phyloP scores from a whole-genome alignment of 805 yeast genomes.

The Danielia reshetovae region DNA sequence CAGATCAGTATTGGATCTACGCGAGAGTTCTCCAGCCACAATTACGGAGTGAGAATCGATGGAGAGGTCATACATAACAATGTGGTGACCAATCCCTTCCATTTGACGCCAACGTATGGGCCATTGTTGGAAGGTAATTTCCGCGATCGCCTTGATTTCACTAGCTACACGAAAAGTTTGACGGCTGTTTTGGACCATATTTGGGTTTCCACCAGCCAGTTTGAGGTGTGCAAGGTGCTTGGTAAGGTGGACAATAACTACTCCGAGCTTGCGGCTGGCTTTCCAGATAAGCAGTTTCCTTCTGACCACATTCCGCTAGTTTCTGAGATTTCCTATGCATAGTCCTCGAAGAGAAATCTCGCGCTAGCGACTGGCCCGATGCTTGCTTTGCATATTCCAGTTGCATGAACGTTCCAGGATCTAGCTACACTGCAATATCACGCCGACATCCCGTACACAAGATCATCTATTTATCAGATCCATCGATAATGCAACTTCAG shows the following conservation, averaged over 20 bases:
- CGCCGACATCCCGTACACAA: too few species aligned
- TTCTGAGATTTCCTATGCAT: conserved; percentile 16
- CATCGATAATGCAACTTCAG: too few species aligned
- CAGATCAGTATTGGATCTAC: conserved; percentile 6
- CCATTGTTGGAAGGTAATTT: conserved; percentile 11
- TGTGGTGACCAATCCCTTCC: conserved; percentile 15
- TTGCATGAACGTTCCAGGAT: too few species aligned
- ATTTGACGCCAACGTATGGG: conserved; percentile 15
- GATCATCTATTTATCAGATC: too few species aligned
- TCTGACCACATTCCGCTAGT: conserved; percentile 49
- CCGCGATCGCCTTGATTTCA: conserved; percentile 15
- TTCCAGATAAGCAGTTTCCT: conserved; percentile 58
- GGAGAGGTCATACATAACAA: conserved; percentile 9
- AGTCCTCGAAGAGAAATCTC: conserved; percentile 1
- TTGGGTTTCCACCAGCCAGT: conserved; percentile 44
- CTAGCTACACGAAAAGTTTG: conserved; percentile 44
- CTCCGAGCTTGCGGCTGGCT: conserved; percentile 29
- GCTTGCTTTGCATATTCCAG: too few species aligned
- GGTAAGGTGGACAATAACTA: conserved; percentile 44
- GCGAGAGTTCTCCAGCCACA: conserved; percentile 10
- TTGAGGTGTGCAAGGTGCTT: conserved; percentile 42
- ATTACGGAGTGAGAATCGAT: conserved; percentile 15
- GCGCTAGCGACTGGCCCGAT: too few species aligned
- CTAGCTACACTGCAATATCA: too few species aligned
- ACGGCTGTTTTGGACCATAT: conserved; percentile 56